These are phyloP conservation scores for Globomyces sp. DNA, from an alignment of 371 early-diverging fungal genomes.

Conservation along the genomic window DNA sequence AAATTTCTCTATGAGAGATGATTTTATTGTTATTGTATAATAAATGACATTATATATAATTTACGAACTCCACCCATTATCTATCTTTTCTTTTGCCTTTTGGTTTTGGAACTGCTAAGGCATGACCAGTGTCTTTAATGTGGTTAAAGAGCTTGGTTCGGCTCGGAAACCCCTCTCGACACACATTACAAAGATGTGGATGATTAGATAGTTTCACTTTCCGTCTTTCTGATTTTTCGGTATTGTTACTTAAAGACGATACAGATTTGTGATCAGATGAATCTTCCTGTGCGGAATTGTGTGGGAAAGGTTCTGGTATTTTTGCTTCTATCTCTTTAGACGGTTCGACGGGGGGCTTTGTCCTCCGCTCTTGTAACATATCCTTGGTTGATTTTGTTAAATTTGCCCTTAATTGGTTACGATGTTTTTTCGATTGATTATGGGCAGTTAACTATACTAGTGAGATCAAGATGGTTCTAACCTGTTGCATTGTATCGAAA, in stretches of 20 bases:
- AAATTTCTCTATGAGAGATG: too few species aligned
- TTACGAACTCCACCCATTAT: not conserved
- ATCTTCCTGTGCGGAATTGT: not conserved
- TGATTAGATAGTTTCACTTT: constrained; percentile 30
- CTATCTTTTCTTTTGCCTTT: not conserved
- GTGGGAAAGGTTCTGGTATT: constrained; percentile 11
- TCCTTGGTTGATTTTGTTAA: constrained; percentile 25
- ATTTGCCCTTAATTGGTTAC: constrained; percentile 21
- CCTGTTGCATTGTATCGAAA: constrained; percentile 14
- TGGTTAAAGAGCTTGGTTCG: constrained; percentile 74
- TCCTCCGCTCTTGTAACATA: not conserved
- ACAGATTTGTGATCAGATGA: not conserved
- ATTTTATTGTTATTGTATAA: too few species aligned
- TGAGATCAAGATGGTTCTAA: not conserved
- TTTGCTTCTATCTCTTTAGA: not conserved
- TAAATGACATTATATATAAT: too few species aligned
- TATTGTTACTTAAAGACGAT: not conserved
- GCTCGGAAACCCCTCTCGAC: constrained; percentile 56
- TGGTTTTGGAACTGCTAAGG: constrained; percentile 41
- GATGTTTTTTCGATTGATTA: constrained; percentile 28
- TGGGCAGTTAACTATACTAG: constrained; percentile 16
- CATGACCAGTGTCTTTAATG: constrained; percentile 72
- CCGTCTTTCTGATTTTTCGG: constrained; percentile 15
- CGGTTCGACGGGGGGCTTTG: not conserved
- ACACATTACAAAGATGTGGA: constrained; percentile 61